phyloP scores from a whole-genome alignment of 345 rosid genomes.

The Salix arbutifolia region DNA sequence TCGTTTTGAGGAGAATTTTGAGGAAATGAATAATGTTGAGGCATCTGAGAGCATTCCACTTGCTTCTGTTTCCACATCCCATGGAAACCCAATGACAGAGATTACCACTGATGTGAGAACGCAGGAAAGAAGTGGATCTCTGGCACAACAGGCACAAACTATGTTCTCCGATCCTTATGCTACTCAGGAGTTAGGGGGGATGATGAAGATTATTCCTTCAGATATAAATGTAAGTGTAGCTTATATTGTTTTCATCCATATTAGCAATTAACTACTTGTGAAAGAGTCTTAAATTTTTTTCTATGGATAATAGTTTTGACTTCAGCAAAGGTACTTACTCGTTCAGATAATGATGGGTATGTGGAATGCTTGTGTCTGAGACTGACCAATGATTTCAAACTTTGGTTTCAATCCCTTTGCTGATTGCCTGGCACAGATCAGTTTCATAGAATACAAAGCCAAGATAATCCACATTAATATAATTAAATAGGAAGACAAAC shows the following conservation, averaged over 20 bases:
- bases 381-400: background rate
- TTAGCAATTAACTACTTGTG: background rate
- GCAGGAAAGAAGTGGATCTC: slow-evolving; percentile 39
- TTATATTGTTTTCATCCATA: background rate
- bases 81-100: slow-evolving; percentile 48
- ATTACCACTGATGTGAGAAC: slow-evolving; percentile 31
- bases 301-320: background rate
- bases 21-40: slow-evolving; percentile 60
- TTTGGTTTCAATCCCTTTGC: slow-evolving; percentile 1
- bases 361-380: slow-evolving; percentile 1
- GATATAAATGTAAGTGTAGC: slow-evolving; percentile 65
- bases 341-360: background rate
- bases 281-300: background rate
- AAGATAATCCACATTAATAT: background rate
- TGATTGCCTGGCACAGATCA: background rate
- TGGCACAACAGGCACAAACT: slow-evolving; percentile 37
- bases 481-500: background rate
- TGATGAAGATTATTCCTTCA: slow-evolving; percentile 82
- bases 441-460: background rate
- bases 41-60: slow-evolving; percentile 44
- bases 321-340: background rate
- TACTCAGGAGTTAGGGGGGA: slow-evolving; percentile 82
- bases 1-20: slow-evolving; percentile 88
- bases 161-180: slow-evolving; percentile 48
- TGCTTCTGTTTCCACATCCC: slow-evolving; percentile 58